These are phyloP conservation scores for Euphorbia celastroides DNA, from an alignment of 441 rosid species.

Conservation along the genomic window DNA sequence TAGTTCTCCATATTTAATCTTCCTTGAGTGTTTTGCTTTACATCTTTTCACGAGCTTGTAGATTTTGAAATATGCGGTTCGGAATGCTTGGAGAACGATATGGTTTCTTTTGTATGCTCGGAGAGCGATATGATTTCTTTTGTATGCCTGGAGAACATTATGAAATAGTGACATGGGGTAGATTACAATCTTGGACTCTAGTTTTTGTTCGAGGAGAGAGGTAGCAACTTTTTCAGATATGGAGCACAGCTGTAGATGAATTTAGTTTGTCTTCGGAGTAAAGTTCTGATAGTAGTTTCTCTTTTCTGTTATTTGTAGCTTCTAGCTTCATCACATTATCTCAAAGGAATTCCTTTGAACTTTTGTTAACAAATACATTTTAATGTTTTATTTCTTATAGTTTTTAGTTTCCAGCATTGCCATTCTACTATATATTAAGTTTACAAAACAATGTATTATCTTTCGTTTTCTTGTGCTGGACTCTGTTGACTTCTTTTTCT, in stretches of 20 bases:
- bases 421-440: not conserved
- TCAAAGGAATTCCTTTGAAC: not conserved
- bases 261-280: not conserved
- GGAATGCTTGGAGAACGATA: not conserved
- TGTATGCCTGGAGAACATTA: not conserved
- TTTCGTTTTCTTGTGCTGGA: not conserved
- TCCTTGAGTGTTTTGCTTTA: not conserved
- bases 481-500: constrained; percentile 4
- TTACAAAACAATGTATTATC: not conserved
- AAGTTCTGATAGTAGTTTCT: not conserved
- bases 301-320: not conserved
- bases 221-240: not conserved
- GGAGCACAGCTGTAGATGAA: not conserved
- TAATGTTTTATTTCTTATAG: not conserved
- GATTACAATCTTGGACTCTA: not conserved
- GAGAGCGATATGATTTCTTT: too few relatives aligned
- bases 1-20: not conserved
- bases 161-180: not conserved
- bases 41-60: not conserved
- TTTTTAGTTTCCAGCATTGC: not conserved
- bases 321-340: too few relatives aligned
- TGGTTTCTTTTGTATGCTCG: too few relatives aligned
- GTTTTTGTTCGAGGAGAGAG: not conserved
- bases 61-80: not conserved
- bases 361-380: not conserved